Percentiles rank a stretch among this genome's conserved stretches.
These are phyloP conservation scores for Ceratocystis harringtonii DNA, from an alignment of 2,329 filamentous ascomycete species.

Conservation along the genomic window DNA sequence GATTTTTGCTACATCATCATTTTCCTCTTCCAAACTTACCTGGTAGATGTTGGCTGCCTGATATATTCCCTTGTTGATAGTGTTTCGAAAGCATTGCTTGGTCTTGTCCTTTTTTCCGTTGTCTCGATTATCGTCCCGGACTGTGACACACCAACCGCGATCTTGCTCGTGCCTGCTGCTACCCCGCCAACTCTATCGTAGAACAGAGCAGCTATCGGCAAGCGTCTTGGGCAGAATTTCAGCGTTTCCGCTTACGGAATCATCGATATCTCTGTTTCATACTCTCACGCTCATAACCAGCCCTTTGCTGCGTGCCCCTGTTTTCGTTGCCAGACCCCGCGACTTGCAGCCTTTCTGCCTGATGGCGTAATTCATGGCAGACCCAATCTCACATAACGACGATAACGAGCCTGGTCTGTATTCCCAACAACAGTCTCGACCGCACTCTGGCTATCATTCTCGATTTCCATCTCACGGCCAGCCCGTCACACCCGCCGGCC, in stretches of 20 bases:
- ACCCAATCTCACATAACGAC: conserved; percentile 35
- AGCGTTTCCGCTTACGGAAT: too few species aligned
- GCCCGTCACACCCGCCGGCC: background rate
- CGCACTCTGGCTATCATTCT: background rate
- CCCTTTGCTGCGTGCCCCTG: conserved; percentile 2
- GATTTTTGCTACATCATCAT: background rate
- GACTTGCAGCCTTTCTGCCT: conserved; percentile 29
- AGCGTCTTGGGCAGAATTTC: too few species aligned
- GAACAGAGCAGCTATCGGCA: too few species aligned
- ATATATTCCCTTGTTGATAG: background rate
- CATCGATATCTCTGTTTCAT: too few species aligned
- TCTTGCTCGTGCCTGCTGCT: conserved; percentile 1
- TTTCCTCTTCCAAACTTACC: background rate
- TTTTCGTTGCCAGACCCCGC: conserved; percentile 1
- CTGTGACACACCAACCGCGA: background rate
- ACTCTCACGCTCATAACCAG: background rate
- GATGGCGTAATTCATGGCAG: conserved; percentile 57
- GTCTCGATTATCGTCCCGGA: background rate
- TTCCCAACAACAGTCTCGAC: conserved; percentile 7
- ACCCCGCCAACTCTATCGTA: background rate
- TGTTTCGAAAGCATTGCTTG: background rate
- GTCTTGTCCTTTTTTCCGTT: background rate
- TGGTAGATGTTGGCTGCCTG: too few species aligned
- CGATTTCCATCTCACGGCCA: background rate
- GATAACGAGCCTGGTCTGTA: conserved; percentile 16